Base-by-base conservation (phyloP, 306 rosid species). In the Ceratonia siliqua region DNA sequence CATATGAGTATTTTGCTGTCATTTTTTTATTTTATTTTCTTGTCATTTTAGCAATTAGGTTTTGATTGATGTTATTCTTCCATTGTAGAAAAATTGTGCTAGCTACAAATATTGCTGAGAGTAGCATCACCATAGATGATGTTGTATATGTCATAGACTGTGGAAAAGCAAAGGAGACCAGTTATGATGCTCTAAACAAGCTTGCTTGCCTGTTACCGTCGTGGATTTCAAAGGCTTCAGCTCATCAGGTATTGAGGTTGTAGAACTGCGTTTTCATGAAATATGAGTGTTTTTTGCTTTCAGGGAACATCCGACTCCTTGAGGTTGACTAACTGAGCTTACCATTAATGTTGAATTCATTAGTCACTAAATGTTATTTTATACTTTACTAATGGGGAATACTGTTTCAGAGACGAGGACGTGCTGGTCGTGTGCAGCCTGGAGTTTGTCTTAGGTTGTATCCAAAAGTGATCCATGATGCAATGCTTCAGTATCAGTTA, bases 111-210 rank as follows among this genome's bases (percentile, higher is more conserved):
- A 94, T 94, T 84, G 98, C 98, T 11, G 98, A 94, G 89, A 94
- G 97, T 76, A 94, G 98, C 83, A 94, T 94, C 82, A 94, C 98
- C 69, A 88, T 94, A 81, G 98, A 94, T 82, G 98, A 94, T 43
- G 91, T 94, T 79, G 96, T 94, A 57, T 87, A 84, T 80, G 98
- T 94, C 83, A 74, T 94, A 78, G 98, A 94, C 83, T 89, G 97
- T 81, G 98, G 98, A 79, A 94, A 94, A 83, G 98, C 98, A 74
- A 94, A 94, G 83, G 98, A 94, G 83, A 94, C 98, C 57, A 94
- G 98, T 81, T 94, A 94, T 83, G 98, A 94, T 77, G 97, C 98
- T 78, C 77, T 94, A 42, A 94, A 94, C 82, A 94, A 91, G 87
- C 93, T 94, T 70, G 97, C 97, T 74, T 89, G 97, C 86, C 81